These are phyloP conservation scores for Spathaspora sp. DNA, from an alignment of 805 yeast genomes.

Conservation along the genomic window DNA sequence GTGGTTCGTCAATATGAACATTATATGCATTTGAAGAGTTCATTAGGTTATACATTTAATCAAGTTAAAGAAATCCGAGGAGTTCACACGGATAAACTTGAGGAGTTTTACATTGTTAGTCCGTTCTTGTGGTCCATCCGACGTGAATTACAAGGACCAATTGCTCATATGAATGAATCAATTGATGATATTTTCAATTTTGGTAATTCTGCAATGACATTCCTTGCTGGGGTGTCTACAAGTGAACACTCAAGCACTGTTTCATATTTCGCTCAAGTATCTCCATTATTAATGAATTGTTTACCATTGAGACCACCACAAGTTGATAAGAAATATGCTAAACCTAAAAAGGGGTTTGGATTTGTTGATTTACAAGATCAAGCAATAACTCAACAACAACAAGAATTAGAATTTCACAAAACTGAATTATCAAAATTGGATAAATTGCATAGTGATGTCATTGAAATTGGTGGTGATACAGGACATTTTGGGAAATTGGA, in stretches of 20 bases:
- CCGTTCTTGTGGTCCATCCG: slow-evolving; percentile 8
- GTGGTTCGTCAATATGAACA: slow-evolving; percentile 16
- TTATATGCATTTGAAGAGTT: slow-evolving; percentile 8
- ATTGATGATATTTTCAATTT: slow-evolving; percentile 9
- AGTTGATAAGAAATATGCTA: slow-evolving; percentile 8
- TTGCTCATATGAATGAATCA: neutral
- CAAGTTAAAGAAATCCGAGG: slow-evolving; percentile 12
- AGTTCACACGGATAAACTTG: slow-evolving; percentile 1
- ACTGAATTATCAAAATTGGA: slow-evolving; percentile 9
- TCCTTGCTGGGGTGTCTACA: slow-evolving; percentile 13
- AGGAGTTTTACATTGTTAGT: slow-evolving; percentile 9
- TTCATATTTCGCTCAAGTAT: slow-evolving; percentile 21
- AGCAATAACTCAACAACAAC: neutral
- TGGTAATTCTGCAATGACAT: slow-evolving; percentile 10
- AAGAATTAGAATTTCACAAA: slow-evolving; percentile 9
- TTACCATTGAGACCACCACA: neutral
- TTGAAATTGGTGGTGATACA: neutral
- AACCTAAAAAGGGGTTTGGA: slow-evolving; percentile 28
- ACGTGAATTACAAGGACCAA: slow-evolving; percentile 24
- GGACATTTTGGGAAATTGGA: slow-evolving; percentile 5
- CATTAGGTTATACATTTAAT: slow-evolving; percentile 10
- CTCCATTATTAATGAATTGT: slow-evolving; percentile 24
- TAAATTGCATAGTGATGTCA: slow-evolving; percentile 14
- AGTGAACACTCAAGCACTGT: neutral
- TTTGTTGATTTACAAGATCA: slow-evolving; percentile 16